Conservation (phyloP, 2,329 filamentous ascomycete species). For the Cercospora zeina region DNA sequence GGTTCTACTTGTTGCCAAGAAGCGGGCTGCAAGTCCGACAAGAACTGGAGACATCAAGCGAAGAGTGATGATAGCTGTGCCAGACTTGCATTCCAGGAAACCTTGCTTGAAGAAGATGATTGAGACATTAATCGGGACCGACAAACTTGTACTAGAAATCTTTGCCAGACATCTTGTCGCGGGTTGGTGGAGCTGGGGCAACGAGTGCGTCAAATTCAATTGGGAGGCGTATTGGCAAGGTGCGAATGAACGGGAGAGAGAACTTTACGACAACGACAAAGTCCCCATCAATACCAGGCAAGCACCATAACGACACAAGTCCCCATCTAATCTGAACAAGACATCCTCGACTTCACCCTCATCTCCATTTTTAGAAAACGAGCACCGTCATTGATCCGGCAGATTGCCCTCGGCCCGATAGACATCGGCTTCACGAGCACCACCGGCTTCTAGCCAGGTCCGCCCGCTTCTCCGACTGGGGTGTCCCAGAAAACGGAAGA, state of each 20-base stretch:
- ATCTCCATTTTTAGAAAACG: background rate
- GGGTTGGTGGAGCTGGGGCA: conserved; percentile 78
- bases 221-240: conserved; percentile 53
- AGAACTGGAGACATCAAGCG: conserved; percentile 38
- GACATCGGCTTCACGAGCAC: background rate
- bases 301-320: background rate
- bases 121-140: conserved; percentile 53
- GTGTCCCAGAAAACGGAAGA: conserved; percentile 3
- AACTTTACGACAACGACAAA: background rate
- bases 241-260: background rate
- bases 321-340: background rate
- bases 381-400: background rate
- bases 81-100: conserved; percentile 77
- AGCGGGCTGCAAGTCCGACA: background rate
- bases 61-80: conserved; percentile 67
- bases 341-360: background rate
- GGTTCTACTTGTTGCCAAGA: conserved; percentile 62
- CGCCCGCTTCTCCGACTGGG: background rate
- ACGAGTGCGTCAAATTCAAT: conserved; percentile 72
- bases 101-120: conserved; percentile 67
- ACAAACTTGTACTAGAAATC: conserved; percentile 67
- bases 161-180: conserved; percentile 73
- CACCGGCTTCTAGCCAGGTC: background rate
- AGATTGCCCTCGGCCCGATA: conserved; percentile 1
- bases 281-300: background rate